phyloP scores from a whole-genome alignment of 306 rosid genomes.

The Ochetophila trinervis region DNA sequence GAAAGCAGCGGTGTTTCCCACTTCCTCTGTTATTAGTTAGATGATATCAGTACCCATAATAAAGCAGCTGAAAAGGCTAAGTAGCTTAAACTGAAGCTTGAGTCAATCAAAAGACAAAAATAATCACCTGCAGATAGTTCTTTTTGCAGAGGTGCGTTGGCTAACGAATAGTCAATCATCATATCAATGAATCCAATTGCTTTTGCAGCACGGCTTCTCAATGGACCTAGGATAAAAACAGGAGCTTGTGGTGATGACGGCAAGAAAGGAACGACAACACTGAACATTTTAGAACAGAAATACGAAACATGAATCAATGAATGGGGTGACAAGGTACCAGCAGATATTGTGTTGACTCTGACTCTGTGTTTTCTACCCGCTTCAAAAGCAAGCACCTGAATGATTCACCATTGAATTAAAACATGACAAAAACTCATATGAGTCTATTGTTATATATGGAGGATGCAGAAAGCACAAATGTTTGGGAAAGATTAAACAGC shows the following conservation, averaged over 20 bases:
- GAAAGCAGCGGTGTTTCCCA: slow-evolving; percentile 84
- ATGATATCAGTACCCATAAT: slow-evolving; percentile 4
- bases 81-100: background rate
- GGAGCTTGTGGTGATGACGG: background rate
- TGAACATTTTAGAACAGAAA: background rate
- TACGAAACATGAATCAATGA: background rate
- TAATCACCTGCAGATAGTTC: slow-evolving; percentile 74
- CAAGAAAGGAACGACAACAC: background rate
- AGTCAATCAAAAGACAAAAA: background rate
- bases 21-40: slow-evolving; percentile 60
- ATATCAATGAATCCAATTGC: slow-evolving; percentile 93
- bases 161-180: slow-evolving; percentile 86
- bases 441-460: background rate
- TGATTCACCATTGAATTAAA: background rate
- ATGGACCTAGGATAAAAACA: slow-evolving; percentile 55
- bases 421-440: background rate
- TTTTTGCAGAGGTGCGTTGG: slow-evolving; percentile 84
- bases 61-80: background rate
- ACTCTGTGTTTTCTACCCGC: slow-evolving; percentile 83
- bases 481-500: slow-evolving; percentile 17
- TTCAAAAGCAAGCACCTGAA: slow-evolving; percentile 96
- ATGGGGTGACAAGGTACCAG: slow-evolving; percentile 42
- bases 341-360: slow-evolving; percentile 89
- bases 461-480: background rate
- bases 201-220: slow-evolving; percentile 95